Percentiles rank a stretch among this genome's conserved stretches.
phyloP scores from a whole-genome alignment of 192 early-diverging fungal genomes.

The Backusella luteola region DNA sequence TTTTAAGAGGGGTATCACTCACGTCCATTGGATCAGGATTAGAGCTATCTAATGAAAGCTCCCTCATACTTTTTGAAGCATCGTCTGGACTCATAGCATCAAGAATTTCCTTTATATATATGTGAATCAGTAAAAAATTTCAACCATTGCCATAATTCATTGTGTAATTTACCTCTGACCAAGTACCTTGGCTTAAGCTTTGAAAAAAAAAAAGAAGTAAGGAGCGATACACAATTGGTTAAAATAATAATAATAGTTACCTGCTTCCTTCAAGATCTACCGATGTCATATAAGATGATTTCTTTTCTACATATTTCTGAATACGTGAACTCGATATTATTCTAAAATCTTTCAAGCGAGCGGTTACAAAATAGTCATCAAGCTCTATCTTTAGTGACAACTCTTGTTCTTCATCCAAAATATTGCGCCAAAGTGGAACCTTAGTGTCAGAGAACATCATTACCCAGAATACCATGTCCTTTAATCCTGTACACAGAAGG shows the following conservation, averaged over 20 bases:
- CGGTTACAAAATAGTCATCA: slow-evolving; percentile 11
- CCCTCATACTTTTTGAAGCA: not conserved
- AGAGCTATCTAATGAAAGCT: not conserved
- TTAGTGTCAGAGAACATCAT: slow-evolving; percentile 64
- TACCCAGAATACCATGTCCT: slow-evolving; percentile 48
- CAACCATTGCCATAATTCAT: not conserved
- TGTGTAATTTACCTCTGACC: slow-evolving; percentile 7
- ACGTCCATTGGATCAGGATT: not conserved
- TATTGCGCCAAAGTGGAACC: slow-evolving; percentile 49
- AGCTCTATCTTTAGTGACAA: slow-evolving; percentile 14
- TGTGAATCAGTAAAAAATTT: too few species aligned
- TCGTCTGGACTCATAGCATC: not conserved
- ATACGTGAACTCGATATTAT: slow-evolving; percentile 8
- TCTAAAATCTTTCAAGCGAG: slow-evolving; percentile 19
- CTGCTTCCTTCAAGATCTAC: slow-evolving; percentile 25
- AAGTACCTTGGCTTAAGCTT: not conserved
- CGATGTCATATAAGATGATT: slow-evolving; percentile 21
- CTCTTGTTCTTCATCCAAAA: slow-evolving; percentile 44
- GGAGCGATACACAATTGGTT: not conserved
- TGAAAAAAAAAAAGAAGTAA: not conserved
- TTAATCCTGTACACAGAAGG: slow-evolving; percentile 58
- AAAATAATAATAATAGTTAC: not conserved
- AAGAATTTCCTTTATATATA: not conserved
- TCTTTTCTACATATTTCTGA: not conserved
- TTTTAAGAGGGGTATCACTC: not conserved